Evolutionary conservation across 768 basidiomycete genomes (phyloP).

Genomic region (Strobilomyces echinocephalus): DNA sequence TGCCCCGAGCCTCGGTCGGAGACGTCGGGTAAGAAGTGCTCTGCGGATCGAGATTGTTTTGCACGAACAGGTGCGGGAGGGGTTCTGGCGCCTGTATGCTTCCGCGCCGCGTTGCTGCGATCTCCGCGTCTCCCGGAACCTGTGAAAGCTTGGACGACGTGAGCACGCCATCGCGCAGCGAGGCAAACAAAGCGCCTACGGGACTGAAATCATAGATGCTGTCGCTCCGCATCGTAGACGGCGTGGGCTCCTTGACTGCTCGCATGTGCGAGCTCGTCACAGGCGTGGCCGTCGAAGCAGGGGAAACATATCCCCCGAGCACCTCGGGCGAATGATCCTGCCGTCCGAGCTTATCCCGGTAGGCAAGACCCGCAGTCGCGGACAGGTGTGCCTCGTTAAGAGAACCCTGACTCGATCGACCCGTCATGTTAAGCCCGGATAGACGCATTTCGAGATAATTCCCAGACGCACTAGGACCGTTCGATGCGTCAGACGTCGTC

Average conservation of each 20-base stretch:
- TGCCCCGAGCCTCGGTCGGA: slow-evolving; percentile 12
- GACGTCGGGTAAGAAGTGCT: slow-evolving; percentile 13
- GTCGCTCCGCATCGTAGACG: slow-evolving; percentile 24
- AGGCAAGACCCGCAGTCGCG: slow-evolving; percentile 18
- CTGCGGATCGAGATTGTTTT: slow-evolving; percentile 12
- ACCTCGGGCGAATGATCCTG: slow-evolving; percentile 20
- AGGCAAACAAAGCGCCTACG: slow-evolving; percentile 9
- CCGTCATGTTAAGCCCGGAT: slow-evolving; percentile 29
- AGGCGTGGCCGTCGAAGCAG: slow-evolving; percentile 42
- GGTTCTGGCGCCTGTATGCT: slow-evolving; percentile 22
- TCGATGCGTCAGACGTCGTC: slow-evolving; percentile 18
- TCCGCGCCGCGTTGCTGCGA: slow-evolving; percentile 21
- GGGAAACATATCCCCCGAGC: slow-evolving; percentile 37
- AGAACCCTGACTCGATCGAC: slow-evolving; percentile 31
- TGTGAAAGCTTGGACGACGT: slow-evolving; percentile 16
- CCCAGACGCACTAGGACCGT: slow-evolving; percentile 27
- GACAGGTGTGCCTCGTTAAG: slow-evolving; percentile 28
- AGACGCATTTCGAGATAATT: slow-evolving; percentile 26
- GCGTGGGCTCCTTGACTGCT: slow-evolving; percentile 19
- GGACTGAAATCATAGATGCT: slow-evolving; percentile 24
- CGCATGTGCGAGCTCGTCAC: slow-evolving; percentile 31
- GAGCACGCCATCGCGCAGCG: neutral
- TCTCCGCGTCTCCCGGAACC: slow-evolving; percentile 22
- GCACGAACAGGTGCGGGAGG: slow-evolving; percentile 23
- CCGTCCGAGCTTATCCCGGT: slow-evolving; percentile 24